Base-by-base conservation (phyloP, 176 grass and related monocot genomes). In the Carex scoparia region DNA sequence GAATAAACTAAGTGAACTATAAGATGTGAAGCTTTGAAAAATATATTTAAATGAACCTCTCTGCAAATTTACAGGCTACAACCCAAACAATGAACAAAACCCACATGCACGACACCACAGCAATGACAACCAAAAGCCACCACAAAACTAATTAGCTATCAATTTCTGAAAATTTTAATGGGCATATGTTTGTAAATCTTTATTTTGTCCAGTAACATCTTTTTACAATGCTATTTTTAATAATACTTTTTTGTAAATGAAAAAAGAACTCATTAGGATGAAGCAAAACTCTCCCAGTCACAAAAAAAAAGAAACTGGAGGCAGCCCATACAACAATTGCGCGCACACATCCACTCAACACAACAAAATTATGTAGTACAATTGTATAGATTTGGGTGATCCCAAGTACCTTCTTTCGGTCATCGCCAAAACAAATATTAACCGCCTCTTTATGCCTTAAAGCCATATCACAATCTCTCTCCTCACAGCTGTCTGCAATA, bases 381-480 rank as follows among this genome's bases (percentile, higher is more conserved):
- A 80, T 70, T 69, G 66, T 88, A 8, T 79, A 83, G 61, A 75
- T 77, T 89, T 89, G 91, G 79, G 59, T 88, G 11, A 88, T 78
- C 88, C 89, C 84, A 90, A 90, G 84, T 97, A 94, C 92, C 94
- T 97, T 97, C 92, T 82, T 89, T 87, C 90, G 87, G 84, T 86
- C 86, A 92, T 85, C 81, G 65, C 83, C 90, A 90, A 86, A 90
- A 85, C 28, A 58, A 40, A 89, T 73, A 63, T 87, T 89, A 94
- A 90, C 79, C 37, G 80, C 32, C 23, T 83, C 70, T 61, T 70
- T 79, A 80, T 5, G 55, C 49, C 82, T 82, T 61, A 91, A 85
- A 82, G 84, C 86, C 83, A 79, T 33, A 13, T 88, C 80, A 80
- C 80, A 82, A 31, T 88, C 89, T 89, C 48, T 81, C 68, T 90